phyloP scores from a whole-genome alignment of 1,284 basidiomycete genomes.

The Melampsora americana region DNA sequence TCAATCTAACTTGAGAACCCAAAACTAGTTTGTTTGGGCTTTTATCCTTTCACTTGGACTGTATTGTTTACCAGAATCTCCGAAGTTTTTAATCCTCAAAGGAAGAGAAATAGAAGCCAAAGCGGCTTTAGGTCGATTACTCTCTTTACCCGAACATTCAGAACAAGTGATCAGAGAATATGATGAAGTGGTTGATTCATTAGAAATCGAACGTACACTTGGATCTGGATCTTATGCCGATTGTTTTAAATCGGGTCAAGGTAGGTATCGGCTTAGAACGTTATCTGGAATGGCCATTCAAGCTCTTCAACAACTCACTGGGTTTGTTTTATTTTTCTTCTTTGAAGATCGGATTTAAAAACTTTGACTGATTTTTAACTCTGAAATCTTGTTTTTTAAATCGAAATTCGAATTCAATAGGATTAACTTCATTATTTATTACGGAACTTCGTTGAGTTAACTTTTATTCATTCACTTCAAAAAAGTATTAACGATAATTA shows the following conservation, averaged over 20 bases:
- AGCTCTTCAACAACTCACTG: conserved; percentile 76
- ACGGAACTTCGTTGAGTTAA: not conserved
- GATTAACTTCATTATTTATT: conserved; percentile 43
- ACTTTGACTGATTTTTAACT: no score
- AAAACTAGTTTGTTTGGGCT: conserved; percentile 40
- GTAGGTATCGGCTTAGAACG: conserved; percentile 68
- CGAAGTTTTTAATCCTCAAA: conserved; percentile 40
- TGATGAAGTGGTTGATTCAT: conserved; percentile 49
- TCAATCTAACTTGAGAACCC: no score
- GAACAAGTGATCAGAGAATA: conserved; percentile 50
- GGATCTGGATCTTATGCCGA: conserved; percentile 54
- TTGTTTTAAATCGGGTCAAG: conserved; percentile 51
- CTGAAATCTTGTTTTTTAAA: no score
- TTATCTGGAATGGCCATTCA: conserved; percentile 68
- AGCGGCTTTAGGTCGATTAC: conserved; percentile 18
- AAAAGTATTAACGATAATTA: no score
- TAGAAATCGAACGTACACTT: conserved; percentile 52
- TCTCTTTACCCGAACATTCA: conserved; percentile 9
- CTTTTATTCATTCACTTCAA: no score
- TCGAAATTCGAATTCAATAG: conserved; percentile 8
- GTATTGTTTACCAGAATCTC: conserved; percentile 37
- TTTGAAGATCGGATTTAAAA: not conserved
- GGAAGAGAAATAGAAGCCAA: conserved; percentile 30
- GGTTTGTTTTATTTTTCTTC: conserved; percentile 52
- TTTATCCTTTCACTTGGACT: conserved; percentile 31